These are phyloP conservation scores for Dryas integrifolia DNA, from an alignment of 331 rosid species.

Conservation along the genomic window DNA sequence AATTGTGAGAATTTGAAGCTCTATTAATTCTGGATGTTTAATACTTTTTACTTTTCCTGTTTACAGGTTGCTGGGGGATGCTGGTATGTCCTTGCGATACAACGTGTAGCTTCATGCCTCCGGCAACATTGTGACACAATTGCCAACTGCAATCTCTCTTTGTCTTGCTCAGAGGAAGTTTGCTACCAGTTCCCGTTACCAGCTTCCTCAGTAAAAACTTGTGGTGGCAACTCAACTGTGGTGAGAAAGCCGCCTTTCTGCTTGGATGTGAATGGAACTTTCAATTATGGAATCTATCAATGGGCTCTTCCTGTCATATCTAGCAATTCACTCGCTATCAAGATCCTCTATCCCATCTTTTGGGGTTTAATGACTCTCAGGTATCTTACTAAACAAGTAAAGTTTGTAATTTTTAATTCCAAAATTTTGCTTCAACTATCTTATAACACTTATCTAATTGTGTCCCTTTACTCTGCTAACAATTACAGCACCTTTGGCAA, in stretches of 20 bases:
- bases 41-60: neutral
- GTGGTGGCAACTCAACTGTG: constrained; percentile 62
- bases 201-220: constrained; percentile 29
- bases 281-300: constrained; percentile 79
- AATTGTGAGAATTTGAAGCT: neutral
- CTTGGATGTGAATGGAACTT: constrained; percentile 76
- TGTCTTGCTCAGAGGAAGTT: constrained; percentile 85
- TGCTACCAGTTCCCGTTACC: constrained; percentile 58
- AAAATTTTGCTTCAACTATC: neutral
- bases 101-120: constrained; percentile 81
- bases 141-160: constrained; percentile 56
- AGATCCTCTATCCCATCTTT: constrained; percentile 92
- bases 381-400: constrained; percentile 35
- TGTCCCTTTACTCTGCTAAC: constrained; percentile 13
- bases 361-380: constrained; percentile 98
- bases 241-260: constrained; percentile 66
- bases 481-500: constrained; percentile 87
- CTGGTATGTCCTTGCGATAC: constrained; percentile 97
- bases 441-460: neutral
- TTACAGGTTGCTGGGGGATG: constrained; percentile 95
- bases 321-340: constrained; percentile 75
- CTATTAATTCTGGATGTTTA: neutral
- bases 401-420: no score
- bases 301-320: constrained; percentile 98
- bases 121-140: constrained; percentile 65